phyloP scores from a whole-genome alignment of 1,284 basidiomycete genomes.

The Athelia psychrophila region DNA sequence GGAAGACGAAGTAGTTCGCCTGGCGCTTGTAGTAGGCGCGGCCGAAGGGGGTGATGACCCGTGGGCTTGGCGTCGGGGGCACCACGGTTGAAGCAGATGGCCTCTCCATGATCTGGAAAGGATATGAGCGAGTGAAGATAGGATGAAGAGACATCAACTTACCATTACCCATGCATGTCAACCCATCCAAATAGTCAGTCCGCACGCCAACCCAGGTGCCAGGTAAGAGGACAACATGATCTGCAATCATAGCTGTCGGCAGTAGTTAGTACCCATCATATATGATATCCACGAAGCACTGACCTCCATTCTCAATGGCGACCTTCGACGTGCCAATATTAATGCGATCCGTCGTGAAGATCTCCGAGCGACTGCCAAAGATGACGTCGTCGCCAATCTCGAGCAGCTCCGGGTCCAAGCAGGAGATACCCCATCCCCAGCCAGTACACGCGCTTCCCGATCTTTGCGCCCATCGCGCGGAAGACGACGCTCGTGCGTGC shows the following conservation, averaged over 20 bases:
- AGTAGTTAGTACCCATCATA: conserved; percentile 44
- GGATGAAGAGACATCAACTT: conserved; percentile 7
- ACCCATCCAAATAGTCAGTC: conserved; percentile 38
- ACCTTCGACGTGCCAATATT: conserved; percentile 38
- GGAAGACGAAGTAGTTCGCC: conserved; percentile 40
- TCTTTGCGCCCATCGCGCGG: conserved; percentile 43
- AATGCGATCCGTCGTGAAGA: conserved; percentile 41
- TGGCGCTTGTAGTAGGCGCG: conserved; percentile 41
- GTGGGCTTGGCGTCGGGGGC: conserved; percentile 15
- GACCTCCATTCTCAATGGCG: conserved; percentile 31
- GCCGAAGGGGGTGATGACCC: conserved; percentile 44
- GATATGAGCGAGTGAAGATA: not conserved
- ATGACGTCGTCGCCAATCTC: conserved; percentile 47
- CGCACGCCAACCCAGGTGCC: conserved; percentile 34
- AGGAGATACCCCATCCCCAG: conserved; percentile 42
- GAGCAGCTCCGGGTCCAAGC: conserved; percentile 43
- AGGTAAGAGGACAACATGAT: conserved; percentile 43
- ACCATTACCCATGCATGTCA: conserved; percentile 46
- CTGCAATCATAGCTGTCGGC: conserved; percentile 40
- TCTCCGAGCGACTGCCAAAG: conserved; percentile 43
- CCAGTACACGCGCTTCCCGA: conserved; percentile 46
- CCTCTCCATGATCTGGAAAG: conserved; percentile 27
- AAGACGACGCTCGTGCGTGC: conserved; percentile 35
- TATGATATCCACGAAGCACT: conserved; percentile 38
- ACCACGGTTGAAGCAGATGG: conserved; percentile 33